Evolutionary conservation across 1,139 yeast species (phyloP).

Genomic region (Candida gigantensis): DNA sequence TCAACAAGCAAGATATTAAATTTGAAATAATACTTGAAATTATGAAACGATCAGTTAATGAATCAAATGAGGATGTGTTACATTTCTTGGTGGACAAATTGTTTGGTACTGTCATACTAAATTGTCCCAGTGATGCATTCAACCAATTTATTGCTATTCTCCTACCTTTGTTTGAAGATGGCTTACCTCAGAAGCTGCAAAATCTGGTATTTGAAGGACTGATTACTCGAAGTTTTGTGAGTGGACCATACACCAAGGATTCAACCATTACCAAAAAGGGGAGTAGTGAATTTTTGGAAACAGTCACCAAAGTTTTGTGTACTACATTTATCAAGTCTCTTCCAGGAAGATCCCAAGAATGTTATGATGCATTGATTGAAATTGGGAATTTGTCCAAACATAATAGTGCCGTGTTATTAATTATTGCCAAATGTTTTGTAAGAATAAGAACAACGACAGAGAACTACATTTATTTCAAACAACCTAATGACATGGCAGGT

Average conservation of each 20-base stretch:
- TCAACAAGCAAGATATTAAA: slow-evolving; percentile 24
- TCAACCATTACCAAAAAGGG: background rate
- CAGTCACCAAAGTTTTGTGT: slow-evolving; percentile 34
- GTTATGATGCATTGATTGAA: slow-evolving; percentile 27
- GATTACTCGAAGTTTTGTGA: slow-evolving; percentile 19
- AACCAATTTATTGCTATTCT: slow-evolving; percentile 18
- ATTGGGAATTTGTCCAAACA: slow-evolving; percentile 23
- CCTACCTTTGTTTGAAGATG: slow-evolving; percentile 16
- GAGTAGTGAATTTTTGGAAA: slow-evolving; percentile 18
- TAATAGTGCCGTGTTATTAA: slow-evolving; percentile 41
- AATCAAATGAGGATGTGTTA: slow-evolving; percentile 35
- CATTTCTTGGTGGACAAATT: slow-evolving; percentile 32
- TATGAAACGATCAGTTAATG: slow-evolving; percentile 27
- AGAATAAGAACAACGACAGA: slow-evolving; percentile 56
- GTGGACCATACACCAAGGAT: background rate
- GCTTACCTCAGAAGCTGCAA: slow-evolving; percentile 6
- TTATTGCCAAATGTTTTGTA: slow-evolving; percentile 53
- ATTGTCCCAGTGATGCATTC: slow-evolving; percentile 26
- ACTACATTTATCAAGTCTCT: slow-evolving; percentile 32
- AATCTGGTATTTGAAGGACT: slow-evolving; percentile 1
- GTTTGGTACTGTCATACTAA: slow-evolving; percentile 27
- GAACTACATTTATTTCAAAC: slow-evolving; percentile 48
- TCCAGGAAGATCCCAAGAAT: slow-evolving; percentile 29
- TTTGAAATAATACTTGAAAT: slow-evolving; percentile 34
- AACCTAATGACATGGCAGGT: slow-evolving; percentile 67